Base-by-base conservation (phyloP, 2,329 filamentous ascomycete species). In the Dactylellina sp. region DNA sequence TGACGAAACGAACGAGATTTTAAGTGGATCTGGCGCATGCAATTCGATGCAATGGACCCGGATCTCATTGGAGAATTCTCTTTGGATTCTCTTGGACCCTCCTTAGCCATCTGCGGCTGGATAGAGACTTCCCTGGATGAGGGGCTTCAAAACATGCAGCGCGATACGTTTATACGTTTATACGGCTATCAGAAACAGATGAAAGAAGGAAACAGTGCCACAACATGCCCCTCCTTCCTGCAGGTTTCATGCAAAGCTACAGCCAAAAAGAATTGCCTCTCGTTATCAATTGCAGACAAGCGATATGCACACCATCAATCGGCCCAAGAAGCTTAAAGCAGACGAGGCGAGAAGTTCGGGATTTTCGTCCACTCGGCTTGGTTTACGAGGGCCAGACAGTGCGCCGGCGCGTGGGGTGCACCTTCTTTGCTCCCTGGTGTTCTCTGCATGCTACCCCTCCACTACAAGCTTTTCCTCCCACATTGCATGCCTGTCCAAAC, bases 391-490 rank as follows among this genome's bases (percentile, higher is more conserved):
- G 52, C 52, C 16, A 22, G 35, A 22, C 28, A 32, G 28, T 9
- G 28, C 28, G 28, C 20, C n/a, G 35, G 20, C 49, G 63, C 53
- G 63, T 59, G 63, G 63, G 56, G 65, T 57, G 57, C 39, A 53
- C 40, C 56, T 46, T 32, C 24, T 53, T 46, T 32, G 4, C 28
- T 4, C 28, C 4, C 16, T 28, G 56, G 37, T 59, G 20, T 47
- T 52, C 20, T 24, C 55, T 55, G 46, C 70, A 60, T 57, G 18
- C 6, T 35, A 61, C 70, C 61, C 70, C 53, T 74, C 68, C 53
- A 74, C 60, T 59, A 64, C 61, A 65, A 74, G 61, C 68, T 74
- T 74, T 70, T 59, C 44, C 20, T 22, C n/a, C 35, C 50, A 32
- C 25, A 44, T 64, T 52, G 59, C 53, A 57, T 65, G 50, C 50